These are phyloP conservation scores for Articulospora tetracladia DNA, from an alignment of 495 filamentous ascomycete species.

Conservation along the genomic window DNA sequence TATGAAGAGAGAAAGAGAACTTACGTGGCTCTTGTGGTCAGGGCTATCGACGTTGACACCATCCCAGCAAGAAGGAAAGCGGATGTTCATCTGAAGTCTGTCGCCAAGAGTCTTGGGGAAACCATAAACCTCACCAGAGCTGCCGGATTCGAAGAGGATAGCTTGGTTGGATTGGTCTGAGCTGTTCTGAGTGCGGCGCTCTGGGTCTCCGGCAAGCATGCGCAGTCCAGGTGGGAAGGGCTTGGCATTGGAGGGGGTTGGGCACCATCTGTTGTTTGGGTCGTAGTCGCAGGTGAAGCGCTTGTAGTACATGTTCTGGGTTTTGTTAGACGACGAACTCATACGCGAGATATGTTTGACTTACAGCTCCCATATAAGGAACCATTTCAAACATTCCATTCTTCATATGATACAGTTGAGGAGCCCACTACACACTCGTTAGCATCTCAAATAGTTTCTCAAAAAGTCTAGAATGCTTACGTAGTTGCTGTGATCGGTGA, in stretches of 20 bases:
- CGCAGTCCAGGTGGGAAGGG: constrained; percentile 65
- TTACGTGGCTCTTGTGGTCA: constrained; percentile 53
- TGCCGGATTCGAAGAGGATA: constrained; percentile 24
- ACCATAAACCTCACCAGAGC: constrained; percentile 40
- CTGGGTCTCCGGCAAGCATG: constrained; percentile 65
- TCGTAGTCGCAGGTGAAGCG: constrained; percentile 26
- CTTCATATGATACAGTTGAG: constrained; percentile 56
- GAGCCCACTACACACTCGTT: constrained; percentile 60
- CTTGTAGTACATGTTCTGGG: constrained; percentile 53
- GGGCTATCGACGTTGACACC: constrained; percentile 56
- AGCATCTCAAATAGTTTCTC: not conserved
- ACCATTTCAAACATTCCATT: constrained; percentile 67
- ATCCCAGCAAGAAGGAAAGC: constrained; percentile 93
- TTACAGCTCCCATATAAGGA: constrained; percentile 43
- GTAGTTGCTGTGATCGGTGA: constrained; percentile 32
- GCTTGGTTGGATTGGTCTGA: constrained; percentile 27
- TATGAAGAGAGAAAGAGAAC: constrained; percentile 40
- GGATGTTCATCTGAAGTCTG: constrained; percentile 58
- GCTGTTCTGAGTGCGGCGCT: constrained; percentile 28
- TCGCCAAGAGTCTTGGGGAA: constrained; percentile 57
- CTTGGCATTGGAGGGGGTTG: not conserved
- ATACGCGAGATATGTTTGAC: not conserved
- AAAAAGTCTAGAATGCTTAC: constrained; percentile 20
- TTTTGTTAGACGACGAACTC: not conserved
- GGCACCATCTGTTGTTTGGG: not conserved